Evolutionary conservation across 2,329 filamentous ascomycete species (phyloP), one percentile per base, ranked within the genome.

Genomic region (Alternaria metachromatica): DNA sequence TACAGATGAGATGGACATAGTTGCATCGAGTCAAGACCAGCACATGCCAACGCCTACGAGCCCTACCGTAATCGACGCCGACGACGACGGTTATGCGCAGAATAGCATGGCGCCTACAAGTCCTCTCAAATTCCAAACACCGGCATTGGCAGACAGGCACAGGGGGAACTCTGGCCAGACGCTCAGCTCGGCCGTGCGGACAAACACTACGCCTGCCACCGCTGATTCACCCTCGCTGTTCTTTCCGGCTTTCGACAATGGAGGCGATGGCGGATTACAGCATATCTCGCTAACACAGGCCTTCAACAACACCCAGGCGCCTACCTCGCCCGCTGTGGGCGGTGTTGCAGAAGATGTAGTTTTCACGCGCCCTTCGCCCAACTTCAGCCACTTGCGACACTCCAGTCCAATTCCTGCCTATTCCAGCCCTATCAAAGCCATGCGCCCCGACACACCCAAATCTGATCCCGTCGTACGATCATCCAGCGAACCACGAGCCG

Each of bases 311-410:
- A 84, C 82, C 1, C 83, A 84, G 64, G 81, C 80, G 21, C 76
- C 75, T 18, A 84, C 83, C 0, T 84, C 83, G 23, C 82, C 83
- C 18, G 66, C 77, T 5, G 68, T 75, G 18, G 79, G 79, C 59
- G 73, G 64, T 3, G 68, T 71, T 5, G 75, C 70, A n/a, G 84
- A 83, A 15, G 83, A 85, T 65, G 77, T 81, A 2, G 71, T 84
- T 18, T 78, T 82, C 58, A 80, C 80, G 37, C 80, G 83, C 20
- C 83, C 83, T 3, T 84, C 82, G 18, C 83, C 83, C 6, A 82
- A 83, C 57, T 76, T 82, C 56, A 66, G 73, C 43, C 65, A 72
- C 51, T 63, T 63, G 55, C 77, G 71, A 62, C 73, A 74, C 57
- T 80, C 81, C 9, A 82, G 82, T 46, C 80, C 81, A 7, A 65